Evolutionary conservation across 164 flowering plant genomes (phyloP).

Genomic region (Malania oleifera): DNA sequence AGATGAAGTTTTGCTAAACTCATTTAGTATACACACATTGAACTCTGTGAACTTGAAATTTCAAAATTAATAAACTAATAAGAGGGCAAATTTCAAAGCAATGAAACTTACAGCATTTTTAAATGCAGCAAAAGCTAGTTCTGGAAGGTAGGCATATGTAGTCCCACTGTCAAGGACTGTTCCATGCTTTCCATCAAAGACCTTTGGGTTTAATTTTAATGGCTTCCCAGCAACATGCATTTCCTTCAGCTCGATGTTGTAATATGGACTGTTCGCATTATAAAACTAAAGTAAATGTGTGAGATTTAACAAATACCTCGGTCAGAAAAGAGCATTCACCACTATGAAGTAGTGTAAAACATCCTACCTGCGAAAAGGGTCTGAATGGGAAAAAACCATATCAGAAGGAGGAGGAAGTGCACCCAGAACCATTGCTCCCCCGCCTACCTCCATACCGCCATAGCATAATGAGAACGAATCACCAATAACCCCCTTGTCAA

Average conservation of each 20-base stretch:
- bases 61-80: neutral
- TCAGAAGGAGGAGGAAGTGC: conserved; percentile 60
- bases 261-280: conserved; percentile 98
- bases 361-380: conserved; percentile 70
- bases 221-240: conserved; percentile 85
- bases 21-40: too few relatives aligned
- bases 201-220: conserved; percentile 51
- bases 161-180: conserved; percentile 98
- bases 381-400: conserved; percentile 78
- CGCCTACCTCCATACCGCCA: conserved; percentile 97
- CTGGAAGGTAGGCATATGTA: conserved; percentile 93
- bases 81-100: neutral
- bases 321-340: too few relatives aligned
- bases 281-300: conserved; percentile 96
- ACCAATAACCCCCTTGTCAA: conserved; percentile 72
- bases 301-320: conserved; percentile 52
- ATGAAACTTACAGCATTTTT: conserved; percentile 74
- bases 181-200: conserved; percentile 88
- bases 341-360: too few relatives aligned
- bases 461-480: conserved; percentile 95
- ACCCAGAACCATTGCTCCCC: conserved; percentile 99
- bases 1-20: too few relatives aligned
- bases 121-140: conserved; percentile 74
- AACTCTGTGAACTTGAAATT: neutral
- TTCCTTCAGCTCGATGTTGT: conserved; percentile 93